These are phyloP conservation scores for Dipteronia dyeriana DNA, from an alignment of 345 rosid genomes.

Conservation along the genomic window DNA sequence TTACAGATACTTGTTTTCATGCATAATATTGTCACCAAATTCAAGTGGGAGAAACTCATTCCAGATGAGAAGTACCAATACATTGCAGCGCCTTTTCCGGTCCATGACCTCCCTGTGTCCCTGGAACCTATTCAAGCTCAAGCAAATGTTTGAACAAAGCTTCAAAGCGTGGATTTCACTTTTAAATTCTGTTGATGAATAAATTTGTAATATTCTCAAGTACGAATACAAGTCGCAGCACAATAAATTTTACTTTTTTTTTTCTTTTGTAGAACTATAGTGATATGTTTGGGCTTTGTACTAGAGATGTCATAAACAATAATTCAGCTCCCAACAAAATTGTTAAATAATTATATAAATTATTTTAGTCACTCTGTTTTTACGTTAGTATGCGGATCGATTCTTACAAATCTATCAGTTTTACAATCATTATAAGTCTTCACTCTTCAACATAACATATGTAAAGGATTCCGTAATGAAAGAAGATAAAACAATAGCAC, in stretches of 20 bases:
- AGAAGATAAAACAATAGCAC: too few relatives aligned
- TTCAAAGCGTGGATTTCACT: neutral
- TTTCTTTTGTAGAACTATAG: too few relatives aligned
- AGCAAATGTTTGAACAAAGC: neutral
- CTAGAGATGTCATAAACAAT: neutral
- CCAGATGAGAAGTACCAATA: conserved; percentile 30
- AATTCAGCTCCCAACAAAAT: neutral
- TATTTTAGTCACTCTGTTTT: too few relatives aligned
- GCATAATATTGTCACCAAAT: conserved; percentile 23
- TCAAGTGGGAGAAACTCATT: conserved; percentile 22
- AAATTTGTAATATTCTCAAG: neutral
- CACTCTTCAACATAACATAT: too few relatives aligned
- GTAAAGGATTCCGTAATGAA: too few relatives aligned
- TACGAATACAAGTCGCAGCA: neutral
- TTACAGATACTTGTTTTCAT: conserved; percentile 32
- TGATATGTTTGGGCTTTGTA: neutral
- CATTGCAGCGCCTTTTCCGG: conserved; percentile 27
- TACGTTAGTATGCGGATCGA: neutral
- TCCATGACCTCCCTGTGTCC: conserved; percentile 26
- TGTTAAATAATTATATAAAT: neutral
- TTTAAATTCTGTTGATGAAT: neutral
- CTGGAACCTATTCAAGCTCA: neutral
- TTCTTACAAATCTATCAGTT: neutral
- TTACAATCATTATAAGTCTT: neutral
- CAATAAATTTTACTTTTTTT: neutral